Percentiles rank a stretch among this genome's conserved stretches.
These are phyloP conservation scores for Myxozyma neotropica DNA, from an alignment of 805 yeast species.

Conservation along the genomic window DNA sequence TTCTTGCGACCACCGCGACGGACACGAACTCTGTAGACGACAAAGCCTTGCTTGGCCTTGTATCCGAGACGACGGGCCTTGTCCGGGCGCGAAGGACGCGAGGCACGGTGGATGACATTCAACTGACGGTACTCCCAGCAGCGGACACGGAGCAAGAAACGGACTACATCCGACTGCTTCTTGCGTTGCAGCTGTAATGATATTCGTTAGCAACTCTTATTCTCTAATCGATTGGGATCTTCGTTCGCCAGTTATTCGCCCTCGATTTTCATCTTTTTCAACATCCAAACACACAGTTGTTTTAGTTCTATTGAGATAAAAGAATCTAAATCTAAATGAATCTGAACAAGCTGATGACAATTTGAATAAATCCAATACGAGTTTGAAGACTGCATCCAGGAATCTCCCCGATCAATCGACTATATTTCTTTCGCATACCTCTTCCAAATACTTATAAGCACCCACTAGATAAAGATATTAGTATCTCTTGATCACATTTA, in stretches of 20 bases:
- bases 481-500: background rate
- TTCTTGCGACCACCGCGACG: constrained; percentile 99
- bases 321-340: no score
- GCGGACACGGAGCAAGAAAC: constrained; percentile 99
- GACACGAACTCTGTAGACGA: constrained; percentile 97
- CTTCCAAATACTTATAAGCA: constrained; percentile 99
- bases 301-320: no score
- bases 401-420: background rate
- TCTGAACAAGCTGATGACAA: no score
- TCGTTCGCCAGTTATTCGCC: background rate
- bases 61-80: constrained; percentile 99
- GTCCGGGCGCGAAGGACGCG: constrained; percentile 99
- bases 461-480: constrained; percentile 62
- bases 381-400: background rate
- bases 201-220: constrained; percentile 2
- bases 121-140: constrained; percentile 99
- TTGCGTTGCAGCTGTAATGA: constrained; percentile 75
- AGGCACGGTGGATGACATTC: constrained; percentile 97
- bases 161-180: constrained; percentile 99
- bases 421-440: constrained; percentile 42
- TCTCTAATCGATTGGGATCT: no score
- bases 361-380: background rate
- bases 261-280: no score
- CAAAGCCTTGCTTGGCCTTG: constrained; percentile 99
- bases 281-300: no score